Base-by-base conservation (phyloP, 176 grass and related monocot genomes). In the Puya raimondii region DNA sequence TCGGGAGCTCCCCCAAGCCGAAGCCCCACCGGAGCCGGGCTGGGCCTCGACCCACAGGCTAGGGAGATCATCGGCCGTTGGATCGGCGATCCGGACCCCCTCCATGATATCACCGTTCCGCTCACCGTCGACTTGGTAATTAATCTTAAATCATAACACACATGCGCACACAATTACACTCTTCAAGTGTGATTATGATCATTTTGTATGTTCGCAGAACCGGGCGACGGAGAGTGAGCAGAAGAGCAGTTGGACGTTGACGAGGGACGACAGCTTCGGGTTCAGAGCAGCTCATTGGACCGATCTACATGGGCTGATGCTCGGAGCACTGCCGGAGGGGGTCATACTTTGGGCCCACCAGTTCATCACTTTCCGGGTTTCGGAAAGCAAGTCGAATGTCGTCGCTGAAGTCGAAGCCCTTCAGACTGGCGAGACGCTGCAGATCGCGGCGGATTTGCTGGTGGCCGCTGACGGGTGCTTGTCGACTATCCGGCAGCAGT, bases 201-300 rank as follows among this genome's bases (percentile, higher is more conserved):
- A 27, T 12, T 66, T 26, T 61, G 2, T 12, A 58, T 49, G 23
- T 53, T 4, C 65, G 2, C 82, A 97, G 94, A 97, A 93, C 64
- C 81, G 66, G 71, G 77, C 53, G 6, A 93, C 84, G 23, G 82
- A 99, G 65, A 73, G 84, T 65, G 80, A 71, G 70, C 84, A 51
- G 68, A 97, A 92, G 84, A 85, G 27, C 9, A 66, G 47, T 67
- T 66, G 83, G 81, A 83, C 71, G 50, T 67, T 97, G 80, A 85
- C 86, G 54, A 90, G 82, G 68, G 93, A 97, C 64, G 86, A 77
- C 1, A 65, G 50, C 49, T 88, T 92, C 74, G 63, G 78, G 18
- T 92, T 92, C 81, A 74, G 82, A 61, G 84, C 89, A 56, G 84
- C 78, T 47, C 94, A 90, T 77, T 97, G 89, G 94, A 72, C 81